phyloP scores from a whole-genome alignment of 257 asterid genomes.

The Solanum bukasovii region DNA sequence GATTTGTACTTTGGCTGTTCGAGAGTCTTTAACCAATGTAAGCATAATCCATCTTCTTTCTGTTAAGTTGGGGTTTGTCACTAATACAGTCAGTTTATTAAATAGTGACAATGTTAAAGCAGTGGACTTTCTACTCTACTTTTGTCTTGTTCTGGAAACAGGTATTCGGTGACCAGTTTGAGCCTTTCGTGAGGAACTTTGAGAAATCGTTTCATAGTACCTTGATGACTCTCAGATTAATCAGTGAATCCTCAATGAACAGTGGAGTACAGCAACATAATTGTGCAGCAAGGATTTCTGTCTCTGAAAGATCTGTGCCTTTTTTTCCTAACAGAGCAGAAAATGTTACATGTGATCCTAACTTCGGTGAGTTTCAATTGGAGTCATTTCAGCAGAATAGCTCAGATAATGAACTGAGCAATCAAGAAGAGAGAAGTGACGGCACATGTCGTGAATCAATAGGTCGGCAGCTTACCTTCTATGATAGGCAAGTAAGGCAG shows the following conservation, averaged over 20 bases:
- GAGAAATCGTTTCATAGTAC: conserved; percentile 42
- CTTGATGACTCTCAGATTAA: conserved; percentile 43
- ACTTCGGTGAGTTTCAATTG: conserved; percentile 4
- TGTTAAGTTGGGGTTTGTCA: neutral
- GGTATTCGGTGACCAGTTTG: conserved; percentile 28
- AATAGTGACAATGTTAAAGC: neutral
- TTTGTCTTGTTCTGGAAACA: conserved; percentile 21
- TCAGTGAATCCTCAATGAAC: conserved; percentile 36
- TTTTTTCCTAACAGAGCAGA: conserved; percentile 10
- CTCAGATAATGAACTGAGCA: neutral
- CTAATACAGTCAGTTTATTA: neutral
- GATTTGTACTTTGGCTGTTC: conserved; percentile 72
- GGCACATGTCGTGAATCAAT: conserved; percentile 4
- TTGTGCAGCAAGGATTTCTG: conserved; percentile 11
- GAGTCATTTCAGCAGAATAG: conserved; percentile 12
- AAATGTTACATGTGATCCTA: conserved; percentile 10
- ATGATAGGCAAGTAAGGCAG: conserved; percentile 21
- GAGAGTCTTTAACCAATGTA: conserved; percentile 32
- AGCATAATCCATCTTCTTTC: conserved; percentile 7
- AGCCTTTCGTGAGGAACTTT: conserved; percentile 28
- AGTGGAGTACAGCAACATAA: conserved; percentile 13
- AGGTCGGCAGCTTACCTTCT: conserved; percentile 41
- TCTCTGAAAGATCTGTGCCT: conserved; percentile 16
- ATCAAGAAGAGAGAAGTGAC: conserved; percentile 24
- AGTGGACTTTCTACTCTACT: neutral